Conservation (phyloP, 2,329 filamentous ascomycete genomes). For the Phoma herbarum region DNA sequence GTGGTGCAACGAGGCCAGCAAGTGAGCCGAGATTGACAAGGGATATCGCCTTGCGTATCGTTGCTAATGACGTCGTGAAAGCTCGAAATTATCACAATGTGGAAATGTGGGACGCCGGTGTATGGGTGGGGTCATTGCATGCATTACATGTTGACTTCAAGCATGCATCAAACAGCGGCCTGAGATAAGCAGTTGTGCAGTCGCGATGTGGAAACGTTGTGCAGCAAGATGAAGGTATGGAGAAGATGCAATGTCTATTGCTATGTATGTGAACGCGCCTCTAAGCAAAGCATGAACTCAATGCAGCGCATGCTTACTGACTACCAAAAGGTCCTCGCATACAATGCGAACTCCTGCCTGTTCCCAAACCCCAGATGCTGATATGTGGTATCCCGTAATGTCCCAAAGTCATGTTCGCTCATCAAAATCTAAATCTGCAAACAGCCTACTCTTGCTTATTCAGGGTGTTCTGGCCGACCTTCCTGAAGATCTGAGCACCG, state of each 20-base stretch:
- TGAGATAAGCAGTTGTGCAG: constrained; percentile 2
- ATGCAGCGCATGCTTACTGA: constrained; percentile 16
- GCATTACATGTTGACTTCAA: background rate
- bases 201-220: background rate
- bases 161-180: background rate
- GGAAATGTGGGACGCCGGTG: constrained; percentile 6
- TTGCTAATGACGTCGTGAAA: constrained; percentile 14
- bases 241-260: constrained; percentile 21
- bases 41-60: constrained; percentile 1
- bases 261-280: constrained; percentile 14
- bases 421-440: constrained; percentile 18
- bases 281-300: constrained; percentile 6
- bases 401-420: constrained; percentile 21
- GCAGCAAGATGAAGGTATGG: background rate
- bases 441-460: constrained; percentile 23
- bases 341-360: constrained; percentile 20
- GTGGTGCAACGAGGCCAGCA: constrained; percentile 5
- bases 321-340: constrained; percentile 20
- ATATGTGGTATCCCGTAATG: constrained; percentile 26
- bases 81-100: constrained; percentile 10
- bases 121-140: constrained; percentile 1
- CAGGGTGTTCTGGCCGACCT: constrained; percentile 23
- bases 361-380: constrained; percentile 22
- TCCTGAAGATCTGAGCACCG: constrained; percentile 64
- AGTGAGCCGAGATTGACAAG: background rate